These are phyloP conservation scores for Phytophthora hibernalis DNA, from an alignment of 352 stramenopile species.

Conservation along the genomic window DNA sequence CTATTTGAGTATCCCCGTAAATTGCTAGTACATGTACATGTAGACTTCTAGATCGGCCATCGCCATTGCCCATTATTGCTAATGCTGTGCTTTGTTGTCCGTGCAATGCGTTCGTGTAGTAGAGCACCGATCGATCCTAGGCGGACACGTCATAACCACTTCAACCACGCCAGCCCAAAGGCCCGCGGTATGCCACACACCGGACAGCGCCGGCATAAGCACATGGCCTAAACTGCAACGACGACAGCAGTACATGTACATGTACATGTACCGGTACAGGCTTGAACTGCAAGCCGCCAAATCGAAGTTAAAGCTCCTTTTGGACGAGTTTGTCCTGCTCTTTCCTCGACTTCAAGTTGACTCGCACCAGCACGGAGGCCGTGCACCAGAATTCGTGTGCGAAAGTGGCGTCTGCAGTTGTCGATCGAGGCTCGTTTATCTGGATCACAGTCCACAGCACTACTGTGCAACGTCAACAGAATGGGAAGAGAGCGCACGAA, in stretches of 20 bases:
- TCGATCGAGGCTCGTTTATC: slow-evolving; percentile 32
- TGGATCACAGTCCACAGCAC: background rate
- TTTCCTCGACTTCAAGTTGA: slow-evolving; percentile 44
- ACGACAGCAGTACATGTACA: background rate
- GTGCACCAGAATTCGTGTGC: slow-evolving; percentile 38
- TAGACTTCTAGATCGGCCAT: slow-evolving; percentile 26
- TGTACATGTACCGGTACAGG: too few relatives aligned
- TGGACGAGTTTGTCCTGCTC: slow-evolving; percentile 36
- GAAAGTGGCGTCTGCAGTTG: slow-evolving; percentile 23
- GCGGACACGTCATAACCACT: slow-evolving; percentile 30
- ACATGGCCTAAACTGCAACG: slow-evolving; percentile 22
- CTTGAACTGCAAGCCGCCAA: slow-evolving; percentile 36
- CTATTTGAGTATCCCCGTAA: slow-evolving; percentile 32
- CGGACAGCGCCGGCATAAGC: slow-evolving; percentile 20
- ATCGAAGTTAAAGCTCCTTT: slow-evolving; percentile 35
- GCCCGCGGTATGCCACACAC: slow-evolving; percentile 15
- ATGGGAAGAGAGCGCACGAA: slow-evolving; percentile 1
- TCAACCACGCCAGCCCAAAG: slow-evolving; percentile 20
- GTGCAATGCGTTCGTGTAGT: slow-evolving; percentile 1
- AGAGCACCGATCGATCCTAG: background rate
- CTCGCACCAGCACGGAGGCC: slow-evolving; percentile 14
- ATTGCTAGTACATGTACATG: slow-evolving; percentile 44
- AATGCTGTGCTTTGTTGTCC: background rate
- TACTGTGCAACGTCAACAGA: background rate
- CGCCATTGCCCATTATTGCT: slow-evolving; percentile 4